A percentile compares a stretch with the other conserved stretches of the same genome.
Evolutionary conservation across 768 basidiomycete species (phyloP).

Genomic region (Lactifluus volemus): DNA sequence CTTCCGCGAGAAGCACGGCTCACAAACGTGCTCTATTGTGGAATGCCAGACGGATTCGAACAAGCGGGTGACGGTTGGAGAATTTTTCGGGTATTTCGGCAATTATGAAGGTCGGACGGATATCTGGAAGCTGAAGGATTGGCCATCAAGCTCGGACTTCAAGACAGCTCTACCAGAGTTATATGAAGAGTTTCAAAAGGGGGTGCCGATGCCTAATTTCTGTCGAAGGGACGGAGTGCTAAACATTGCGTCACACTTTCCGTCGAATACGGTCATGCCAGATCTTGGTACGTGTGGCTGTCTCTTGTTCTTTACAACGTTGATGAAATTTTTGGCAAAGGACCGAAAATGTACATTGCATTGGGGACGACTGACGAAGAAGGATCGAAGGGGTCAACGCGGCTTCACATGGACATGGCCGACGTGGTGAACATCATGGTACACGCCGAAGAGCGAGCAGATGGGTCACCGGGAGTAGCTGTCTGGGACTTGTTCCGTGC

Average conservation of each 20-base stretch:
- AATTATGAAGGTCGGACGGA: constrained; percentile 46
- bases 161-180: constrained; percentile 74
- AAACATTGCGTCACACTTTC: constrained; percentile 88
- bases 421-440: constrained; percentile 88
- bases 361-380: constrained; percentile 51
- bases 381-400: constrained; percentile 71
- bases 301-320: neutral
- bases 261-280: constrained; percentile 64
- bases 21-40: constrained; percentile 58
- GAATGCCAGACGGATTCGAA: constrained; percentile 74
- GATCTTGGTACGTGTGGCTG: constrained; percentile 53
- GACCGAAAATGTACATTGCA: constrained; percentile 63
- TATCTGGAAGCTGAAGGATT: constrained; percentile 84
- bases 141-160: constrained; percentile 87
- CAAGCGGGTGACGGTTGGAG: constrained; percentile 52
- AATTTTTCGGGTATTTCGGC: constrained; percentile 79
- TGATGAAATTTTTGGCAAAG: constrained; percentile 5
- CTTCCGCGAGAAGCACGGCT: constrained; percentile 61
- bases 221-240: constrained; percentile 84
- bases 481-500: constrained; percentile 89
- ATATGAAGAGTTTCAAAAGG: constrained; percentile 74
- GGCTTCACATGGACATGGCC: constrained; percentile 87
- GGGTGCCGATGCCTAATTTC: constrained; percentile 83
- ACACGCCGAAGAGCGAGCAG: constrained; percentile 49
- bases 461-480: constrained; percentile 63